Conservation (phyloP, 192 early-diverging fungal species). For the Powellomyces hirtus region DNA sequence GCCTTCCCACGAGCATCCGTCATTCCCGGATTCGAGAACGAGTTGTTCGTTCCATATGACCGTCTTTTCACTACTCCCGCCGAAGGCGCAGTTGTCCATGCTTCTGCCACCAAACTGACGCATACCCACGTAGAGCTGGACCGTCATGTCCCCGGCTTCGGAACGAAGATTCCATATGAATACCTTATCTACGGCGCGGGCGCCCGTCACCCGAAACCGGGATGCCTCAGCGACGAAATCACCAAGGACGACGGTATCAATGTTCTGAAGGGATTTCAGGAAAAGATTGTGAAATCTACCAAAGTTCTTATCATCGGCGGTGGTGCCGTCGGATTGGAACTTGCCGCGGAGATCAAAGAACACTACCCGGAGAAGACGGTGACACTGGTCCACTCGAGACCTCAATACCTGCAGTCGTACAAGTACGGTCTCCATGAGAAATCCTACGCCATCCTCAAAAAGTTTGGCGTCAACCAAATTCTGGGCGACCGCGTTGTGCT, state of each 20-base stretch:
- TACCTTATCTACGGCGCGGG: constrained; percentile 57
- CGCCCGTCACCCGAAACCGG: constrained; percentile 51
- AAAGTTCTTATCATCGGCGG: constrained; percentile 70
- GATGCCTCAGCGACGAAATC: constrained; percentile 21
- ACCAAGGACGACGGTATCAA: constrained; percentile 46
- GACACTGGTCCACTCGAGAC: constrained; percentile 61
- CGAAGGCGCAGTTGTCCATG: constrained; percentile 49
- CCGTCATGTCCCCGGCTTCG: constrained; percentile 49
- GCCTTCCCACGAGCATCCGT: constrained; percentile 61
- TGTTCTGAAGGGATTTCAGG: constrained; percentile 44
- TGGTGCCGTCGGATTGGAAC: constrained; percentile 72
- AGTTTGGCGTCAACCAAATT: constrained; percentile 47
- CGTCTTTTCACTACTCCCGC: constrained; percentile 39
- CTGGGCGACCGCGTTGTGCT: constrained; percentile 60
- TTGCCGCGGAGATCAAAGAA: constrained; percentile 68
- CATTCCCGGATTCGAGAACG: constrained; percentile 53
- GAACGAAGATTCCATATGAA: constrained; percentile 44
- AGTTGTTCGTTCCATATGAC: constrained; percentile 59
- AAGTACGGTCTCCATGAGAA: constrained; percentile 55
- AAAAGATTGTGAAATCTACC: constrained; percentile 55
- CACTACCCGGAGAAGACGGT: constrained; percentile 60
- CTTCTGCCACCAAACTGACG: constrained; percentile 45
- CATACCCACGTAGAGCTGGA: constrained; percentile 51
- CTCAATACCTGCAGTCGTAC: constrained; percentile 57
- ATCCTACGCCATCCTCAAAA: constrained; percentile 52